Evolutionary conservation across 257 asterid genomes (phyloP), one percentile per base, ranked within the genome.

Genomic region (Rhazya stricta): DNA sequence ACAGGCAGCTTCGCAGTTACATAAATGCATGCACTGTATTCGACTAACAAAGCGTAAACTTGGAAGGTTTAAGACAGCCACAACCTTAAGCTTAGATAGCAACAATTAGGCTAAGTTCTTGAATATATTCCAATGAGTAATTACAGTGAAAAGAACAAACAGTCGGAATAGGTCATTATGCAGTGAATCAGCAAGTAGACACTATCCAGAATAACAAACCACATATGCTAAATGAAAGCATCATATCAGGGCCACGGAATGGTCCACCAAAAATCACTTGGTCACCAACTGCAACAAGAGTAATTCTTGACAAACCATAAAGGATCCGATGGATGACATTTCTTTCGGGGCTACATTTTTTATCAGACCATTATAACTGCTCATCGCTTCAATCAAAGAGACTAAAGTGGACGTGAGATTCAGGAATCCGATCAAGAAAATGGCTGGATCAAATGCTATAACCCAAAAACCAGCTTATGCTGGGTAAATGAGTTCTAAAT

Each of bases 71-170:
- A 69, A 60, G 8, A 78, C 39, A 32, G 51, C 50, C 75, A 76
- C 75, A 76, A 57, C 50, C 54, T 46, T 76, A 67, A 16, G 73
- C 51, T 76, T 74, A 67, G 76, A 16, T 72, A 54, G 61, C 77
- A 25, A 67, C 67, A 7, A 2, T 34, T 21, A 79, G 48, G 53
- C 39, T 43, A 69, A 67, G 18, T 37, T 37, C 39, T 5, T 72
- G 48, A 51, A 39, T 76, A 42, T 71, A 62, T 57, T 54, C 45
- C 73, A 50, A 76, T 29, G n/a, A n/a, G n/a, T n/a, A n/a, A n/a
- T 76, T 42, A 27, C 70, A 74, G 27, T 13, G 60, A 29, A 39
- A 48, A 48, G 73, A 53, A 36, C 51, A 71, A 67, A 29, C 29
- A 71, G 41, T 9, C 27, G 62, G 45, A 41, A 51, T 36, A 74